Conservation (phyloP, 1,284 basidiomycete species). For the Pholiota adiposa region DNA sequence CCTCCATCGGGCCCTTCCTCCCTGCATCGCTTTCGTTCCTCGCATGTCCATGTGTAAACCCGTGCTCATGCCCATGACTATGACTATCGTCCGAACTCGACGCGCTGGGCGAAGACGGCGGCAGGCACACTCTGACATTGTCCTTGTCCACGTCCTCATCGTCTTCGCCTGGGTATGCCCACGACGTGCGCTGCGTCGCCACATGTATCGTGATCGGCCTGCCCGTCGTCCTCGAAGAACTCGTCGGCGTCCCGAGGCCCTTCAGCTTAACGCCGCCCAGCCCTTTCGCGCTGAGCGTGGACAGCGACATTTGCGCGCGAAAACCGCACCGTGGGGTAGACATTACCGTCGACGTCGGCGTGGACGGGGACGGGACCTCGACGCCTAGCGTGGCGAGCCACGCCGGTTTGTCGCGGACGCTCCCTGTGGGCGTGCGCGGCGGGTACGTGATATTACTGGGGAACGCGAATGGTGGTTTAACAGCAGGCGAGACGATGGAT, state of each 20-base stretch:
- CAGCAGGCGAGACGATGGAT: not conserved
- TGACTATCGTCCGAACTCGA: conserved; percentile 1
- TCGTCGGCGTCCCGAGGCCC: not conserved
- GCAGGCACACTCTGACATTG: not conserved
- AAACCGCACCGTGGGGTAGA: not conserved
- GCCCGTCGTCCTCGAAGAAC: not conserved
- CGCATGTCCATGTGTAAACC: no score
- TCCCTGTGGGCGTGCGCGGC: not conserved
- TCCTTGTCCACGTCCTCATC: not conserved
- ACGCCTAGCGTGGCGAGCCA: not conserved
- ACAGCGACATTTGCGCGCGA: not conserved
- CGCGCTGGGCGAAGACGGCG: not conserved
- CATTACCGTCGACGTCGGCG: not conserved
- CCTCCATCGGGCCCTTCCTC: not conserved
- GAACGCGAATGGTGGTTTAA: not conserved
- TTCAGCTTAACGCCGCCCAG: not conserved
- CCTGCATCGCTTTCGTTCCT: not conserved
- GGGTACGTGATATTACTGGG: not conserved
- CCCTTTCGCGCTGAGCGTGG: not conserved
- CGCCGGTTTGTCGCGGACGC: not conserved
- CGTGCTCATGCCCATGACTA: no score
- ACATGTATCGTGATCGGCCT: conserved; percentile 24
- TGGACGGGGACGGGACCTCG: not conserved
- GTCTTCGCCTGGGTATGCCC: conserved; percentile 8
- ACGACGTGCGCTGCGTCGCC: conserved; percentile 19